Base-by-base conservation (phyloP, 495 filamentous ascomycete species). In the Trichoderma virens region DNA sequence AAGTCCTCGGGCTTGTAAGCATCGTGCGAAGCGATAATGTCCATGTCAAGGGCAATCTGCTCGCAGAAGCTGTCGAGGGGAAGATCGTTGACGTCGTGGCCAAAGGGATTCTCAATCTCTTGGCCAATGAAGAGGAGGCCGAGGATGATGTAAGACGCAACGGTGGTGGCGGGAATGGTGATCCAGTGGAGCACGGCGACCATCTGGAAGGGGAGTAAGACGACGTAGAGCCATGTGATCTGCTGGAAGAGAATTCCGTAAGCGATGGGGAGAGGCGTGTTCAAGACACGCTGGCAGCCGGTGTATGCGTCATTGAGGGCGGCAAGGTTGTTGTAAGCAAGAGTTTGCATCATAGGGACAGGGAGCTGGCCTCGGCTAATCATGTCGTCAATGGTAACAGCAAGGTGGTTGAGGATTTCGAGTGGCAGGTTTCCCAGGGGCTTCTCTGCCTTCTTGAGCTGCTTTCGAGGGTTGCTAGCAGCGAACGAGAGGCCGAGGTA, bases 21-120 rank as follows among this genome's bases (percentile, higher is more conserved):
- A 18, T 82, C 80, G 2, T 73, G 79, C 39, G 81, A 79, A 8
- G 85, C 85, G 65, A 96, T 85, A 23, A 88, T 82, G 68, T 92
- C 89, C 69, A 96, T 78, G 66, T 96, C 91, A 11, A 79, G 65
- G 3, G 83, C 81, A 56, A 96, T 78, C 68, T 89, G 85, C 9
- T 84, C 79, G 72, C 90, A 93, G 79, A 88, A 95, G 0, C 77
- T 76, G 72, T 92, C 90, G 0, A 95, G 81, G 9, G 89, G 89
- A 16, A 96, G 79, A 71, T 96, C 92, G 70, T 95, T 95, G 66
- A 92, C 90, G 71, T 95, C 92, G 61, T 85, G 77, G 30, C 92
- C 91, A 74, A 96, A 95, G 8, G 91, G 92, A 72, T 95, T 91
- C 72, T 96, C 91, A 67, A 96, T 88, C 75, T 95, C 90, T 67